Base-by-base conservation (phyloP, 345 rosid genomes). In the Melastoma malabathricum region DNA sequence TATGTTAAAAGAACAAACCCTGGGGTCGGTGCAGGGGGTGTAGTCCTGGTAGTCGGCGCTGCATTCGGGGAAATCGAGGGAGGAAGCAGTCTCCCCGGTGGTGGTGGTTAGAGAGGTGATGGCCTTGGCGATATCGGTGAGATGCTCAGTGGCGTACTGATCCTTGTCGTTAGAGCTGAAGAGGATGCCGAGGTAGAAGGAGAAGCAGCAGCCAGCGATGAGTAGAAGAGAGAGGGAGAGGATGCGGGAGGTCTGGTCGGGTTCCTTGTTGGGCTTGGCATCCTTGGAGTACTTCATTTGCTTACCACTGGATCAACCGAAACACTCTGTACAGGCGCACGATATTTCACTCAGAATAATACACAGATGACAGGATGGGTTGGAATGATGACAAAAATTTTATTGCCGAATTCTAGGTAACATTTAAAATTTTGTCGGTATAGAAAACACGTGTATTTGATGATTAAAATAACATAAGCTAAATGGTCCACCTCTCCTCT, bases 11-110 rank as follows among this genome's bases (percentile, higher is more conserved):
- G 38, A 27, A 50, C 25, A 22, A 22, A 87, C 98, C 94, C 63
- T 82, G 54, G 98, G 98, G 79, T 92, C 95, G 0, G 98, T 92
- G 81, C 98, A 92, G 0, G 98, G 96, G 59, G 98, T 92, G 81
- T 84, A 82, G 64, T 92, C 98, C 66, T 92, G 98, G 64, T 68
- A 87, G 58, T 81, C 78, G 22, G 56, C 68, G 68, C 84, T 79
- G 80, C 98, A 92, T 72, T 87, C 89, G 0, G 83, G 74, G 61
- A 92, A 92, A 54, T 75, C 53, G 48, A 72, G 59, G 22, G 82
- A 54, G 44, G 82, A 68, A 48, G 90, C 59, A 9, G 12, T 34
- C 41, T 7, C 38, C 38, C 38, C 9, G 38, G 12, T 12, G 25
- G 25, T 22, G 25, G 25, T 22, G 25, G 25, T 22, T 2, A 22